Evolutionary conservation across 2,329 filamentous ascomycete species (phyloP).

Genomic region (Westerdykella aurantiaca): DNA sequence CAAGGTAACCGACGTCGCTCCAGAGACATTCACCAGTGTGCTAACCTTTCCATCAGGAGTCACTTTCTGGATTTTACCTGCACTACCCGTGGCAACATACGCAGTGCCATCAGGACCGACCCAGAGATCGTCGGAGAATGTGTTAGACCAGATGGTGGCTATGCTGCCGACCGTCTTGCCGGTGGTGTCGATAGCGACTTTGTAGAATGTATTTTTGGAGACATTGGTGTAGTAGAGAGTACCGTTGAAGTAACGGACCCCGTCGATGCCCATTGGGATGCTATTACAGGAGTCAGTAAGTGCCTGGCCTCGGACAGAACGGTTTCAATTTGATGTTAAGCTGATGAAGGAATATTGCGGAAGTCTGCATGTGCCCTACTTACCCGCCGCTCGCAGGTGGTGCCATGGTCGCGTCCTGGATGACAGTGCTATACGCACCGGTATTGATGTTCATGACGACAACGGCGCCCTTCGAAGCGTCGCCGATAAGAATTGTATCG

Average conservation of each 20-base stretch:
- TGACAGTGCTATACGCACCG: conserved; percentile 11
- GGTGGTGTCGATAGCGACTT: conserved; percentile 14
- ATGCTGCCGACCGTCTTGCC: conserved; percentile 12
- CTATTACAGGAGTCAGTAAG: not conserved
- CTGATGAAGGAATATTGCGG: too few species aligned
- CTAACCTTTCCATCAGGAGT: conserved; percentile 11
- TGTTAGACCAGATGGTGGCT: conserved; percentile 13
- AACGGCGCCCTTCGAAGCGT: conserved; percentile 13
- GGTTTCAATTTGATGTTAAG: too few species aligned
- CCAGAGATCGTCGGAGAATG: conserved; percentile 13
- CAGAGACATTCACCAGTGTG: conserved; percentile 7
- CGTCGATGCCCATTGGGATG: conserved; percentile 15
- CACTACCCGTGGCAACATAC: conserved; percentile 12
- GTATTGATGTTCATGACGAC: conserved; percentile 9
- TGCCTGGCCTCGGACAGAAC: not conserved
- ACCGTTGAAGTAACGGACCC: conserved; percentile 13
- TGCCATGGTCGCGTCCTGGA: conserved; percentile 14
- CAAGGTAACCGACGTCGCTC: conserved; percentile 9
- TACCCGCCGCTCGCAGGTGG: conserved; percentile 4
- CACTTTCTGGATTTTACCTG: conserved; percentile 10
- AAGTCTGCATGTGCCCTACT: not conserved
- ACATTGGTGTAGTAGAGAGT: conserved; percentile 18
- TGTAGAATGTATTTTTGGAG: conserved; percentile 16
- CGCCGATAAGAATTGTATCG: conserved; percentile 13
- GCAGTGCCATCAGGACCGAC: conserved; percentile 11